These are phyloP conservation scores for Gryganskiella cystojenkinii DNA, from an alignment of 192 early-diverging fungal species.

Conservation along the genomic window DNA sequence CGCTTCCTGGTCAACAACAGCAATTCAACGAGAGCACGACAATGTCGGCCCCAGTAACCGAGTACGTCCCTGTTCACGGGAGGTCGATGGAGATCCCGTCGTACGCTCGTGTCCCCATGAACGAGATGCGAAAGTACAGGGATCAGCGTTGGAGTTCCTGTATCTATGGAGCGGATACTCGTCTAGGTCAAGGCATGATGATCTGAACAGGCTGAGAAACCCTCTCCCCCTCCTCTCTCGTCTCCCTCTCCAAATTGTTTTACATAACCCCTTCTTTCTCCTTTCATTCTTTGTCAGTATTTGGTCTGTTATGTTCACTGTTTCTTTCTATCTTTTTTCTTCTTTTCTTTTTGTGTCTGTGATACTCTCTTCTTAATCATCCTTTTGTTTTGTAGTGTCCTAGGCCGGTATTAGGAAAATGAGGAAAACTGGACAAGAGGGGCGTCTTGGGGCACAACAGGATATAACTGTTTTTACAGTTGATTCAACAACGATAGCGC, in stretches of 20 bases:
- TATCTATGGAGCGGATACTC: constrained; percentile 42
- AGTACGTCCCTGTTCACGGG: constrained; percentile 44
- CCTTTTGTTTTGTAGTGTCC: neutral
- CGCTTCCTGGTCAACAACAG: constrained; percentile 18
- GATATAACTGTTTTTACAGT: too few species aligned
- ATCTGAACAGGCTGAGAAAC: constrained; percentile 4
- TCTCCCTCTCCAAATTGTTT: neutral
- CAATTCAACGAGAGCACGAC: neutral
- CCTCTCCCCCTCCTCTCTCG: neutral
- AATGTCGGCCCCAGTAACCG: neutral
- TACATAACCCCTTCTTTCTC: too few species aligned
- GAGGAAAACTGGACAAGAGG: too few species aligned
- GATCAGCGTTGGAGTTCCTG: constrained; percentile 52
- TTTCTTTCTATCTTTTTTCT: neutral
- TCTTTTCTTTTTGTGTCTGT: neutral
- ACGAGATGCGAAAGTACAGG: constrained; percentile 38
- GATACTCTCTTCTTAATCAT: neutral
- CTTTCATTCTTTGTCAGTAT: neutral
- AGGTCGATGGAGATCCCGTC: constrained; percentile 51
- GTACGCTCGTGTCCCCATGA: constrained; percentile 41
- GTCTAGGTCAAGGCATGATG: constrained; percentile 52
- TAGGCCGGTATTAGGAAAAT: too few species aligned
- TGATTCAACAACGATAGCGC: too few species aligned
- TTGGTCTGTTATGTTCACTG: neutral
- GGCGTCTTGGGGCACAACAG: too few species aligned